Evolutionary conservation across 345 rosid species (phyloP).

Genomic region (Brassica cretica): DNA sequence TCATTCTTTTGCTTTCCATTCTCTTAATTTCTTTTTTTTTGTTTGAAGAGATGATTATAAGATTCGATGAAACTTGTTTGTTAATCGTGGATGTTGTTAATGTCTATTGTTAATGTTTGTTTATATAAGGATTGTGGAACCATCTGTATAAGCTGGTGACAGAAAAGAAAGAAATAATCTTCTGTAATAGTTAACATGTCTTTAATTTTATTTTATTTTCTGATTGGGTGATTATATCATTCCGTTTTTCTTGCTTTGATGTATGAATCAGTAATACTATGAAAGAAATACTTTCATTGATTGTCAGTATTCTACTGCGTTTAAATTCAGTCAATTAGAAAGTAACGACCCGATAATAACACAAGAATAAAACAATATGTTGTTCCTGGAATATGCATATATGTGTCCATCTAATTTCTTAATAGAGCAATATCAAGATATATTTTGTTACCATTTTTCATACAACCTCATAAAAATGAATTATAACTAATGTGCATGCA

Average conservation of each 20-base stretch:
- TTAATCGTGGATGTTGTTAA: background rate
- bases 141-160: background rate
- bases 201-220: background rate
- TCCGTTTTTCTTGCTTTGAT: background rate
- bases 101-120: slow-evolving; percentile 6
- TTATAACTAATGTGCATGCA: background rate
- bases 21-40: background rate
- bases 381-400: background rate
- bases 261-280: background rate
- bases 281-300: background rate
- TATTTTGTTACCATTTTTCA: background rate
- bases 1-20: slow-evolving; percentile 27
- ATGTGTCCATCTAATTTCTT: background rate
- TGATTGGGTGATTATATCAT: background rate
- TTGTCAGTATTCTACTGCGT: background rate
- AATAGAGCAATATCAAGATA: background rate
- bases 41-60: background rate
- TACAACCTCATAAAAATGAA: background rate
- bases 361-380: background rate
- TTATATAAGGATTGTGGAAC: slow-evolving; percentile 7
- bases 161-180: background rate
- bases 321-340: background rate
- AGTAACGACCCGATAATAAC: background rate
- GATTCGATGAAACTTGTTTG: background rate
- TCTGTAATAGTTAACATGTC: background rate